Evolutionary conservation across 2,329 filamentous ascomycete genomes (phyloP).

Genomic region (Trichoderma afroharzianum): DNA sequence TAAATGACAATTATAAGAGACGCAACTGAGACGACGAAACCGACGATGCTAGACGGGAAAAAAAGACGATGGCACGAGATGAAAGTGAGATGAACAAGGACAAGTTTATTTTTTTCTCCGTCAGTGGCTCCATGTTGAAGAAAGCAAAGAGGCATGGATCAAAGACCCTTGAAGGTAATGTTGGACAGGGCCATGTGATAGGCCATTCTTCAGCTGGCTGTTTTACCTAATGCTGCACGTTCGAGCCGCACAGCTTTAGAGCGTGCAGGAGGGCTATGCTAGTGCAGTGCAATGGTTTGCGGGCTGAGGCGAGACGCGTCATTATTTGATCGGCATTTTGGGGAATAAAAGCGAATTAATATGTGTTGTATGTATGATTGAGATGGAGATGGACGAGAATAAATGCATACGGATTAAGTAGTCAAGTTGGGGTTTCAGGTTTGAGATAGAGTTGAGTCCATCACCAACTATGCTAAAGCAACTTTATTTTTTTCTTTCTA

Average conservation of each 20-base stretch:
- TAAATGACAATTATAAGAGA: not conserved
- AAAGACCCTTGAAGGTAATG: not conserved
- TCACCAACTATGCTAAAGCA: not conserved
- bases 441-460: not conserved
- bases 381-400: too few relatives aligned
- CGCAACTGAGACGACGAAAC: not conserved
- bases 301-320: not conserved
- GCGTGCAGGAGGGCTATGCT: not conserved
- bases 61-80: not conserved
- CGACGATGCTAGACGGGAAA: not conserved
- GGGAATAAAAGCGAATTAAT: not conserved
- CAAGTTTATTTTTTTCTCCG: not conserved
- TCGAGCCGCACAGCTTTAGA: not conserved
- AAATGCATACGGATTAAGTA: too few relatives aligned
- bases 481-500: not conserved
- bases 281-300: not conserved
- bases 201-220: not conserved
- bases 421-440: too few relatives aligned
- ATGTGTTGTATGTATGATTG: not conserved
- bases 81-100: not conserved
- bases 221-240: not conserved
- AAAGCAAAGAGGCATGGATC: not conserved
- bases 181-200: not conserved
- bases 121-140: not conserved
- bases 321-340: not conserved